Base-by-base conservation (phyloP, 495 filamentous ascomycete genomes). In the Penicillium angulare region DNA sequence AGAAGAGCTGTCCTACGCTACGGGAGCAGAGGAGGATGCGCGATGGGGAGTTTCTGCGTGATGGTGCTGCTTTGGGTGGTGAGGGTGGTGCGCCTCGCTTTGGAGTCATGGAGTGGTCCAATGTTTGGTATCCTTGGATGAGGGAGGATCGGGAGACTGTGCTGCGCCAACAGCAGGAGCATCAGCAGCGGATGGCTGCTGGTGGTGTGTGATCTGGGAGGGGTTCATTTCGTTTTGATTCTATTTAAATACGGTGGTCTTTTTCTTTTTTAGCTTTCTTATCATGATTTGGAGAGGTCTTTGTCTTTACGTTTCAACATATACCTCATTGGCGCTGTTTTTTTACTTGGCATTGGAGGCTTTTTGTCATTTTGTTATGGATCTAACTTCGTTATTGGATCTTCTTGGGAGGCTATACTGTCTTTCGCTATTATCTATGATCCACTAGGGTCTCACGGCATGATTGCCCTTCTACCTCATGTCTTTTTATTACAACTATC, bases 81-180 rank as follows among this genome's bases (percentile, higher is more conserved):
- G 57, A 56, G 0, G 57, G 38, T 47, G 38, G 56, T 26, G 46
- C 52, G 31, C 69, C 69, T 5, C 49, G 57, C 29, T 75, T 66
- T 47, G 69, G 67, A 0, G 69, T 73, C n/a, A 52, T 71, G 6
- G 69, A 73, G 43, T 74, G 66, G 66, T 58, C 59, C 21, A 61
- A 65, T 35, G 60, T 68, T 8, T 72, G 71, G 71, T 74, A 72
- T 63, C 71, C 71, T 17, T 74, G 71, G 71, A 74, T 74, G 71
- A 57, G 63, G 1, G 64, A 69, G 53, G 52, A 48, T 39, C 34
- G 44, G 5, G 52, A 56, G 17, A 47, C 48, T 7, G 32, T 23
- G 1, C n/a, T 46, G 45, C 29, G 36, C 7, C 27, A 24, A 35
- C 34, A 49, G 24, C n/a, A 9, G 23, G 36, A 13, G 24, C 33